phyloP scores from a whole-genome alignment of 345 rosid species.

The Brassica juncea region DNA sequence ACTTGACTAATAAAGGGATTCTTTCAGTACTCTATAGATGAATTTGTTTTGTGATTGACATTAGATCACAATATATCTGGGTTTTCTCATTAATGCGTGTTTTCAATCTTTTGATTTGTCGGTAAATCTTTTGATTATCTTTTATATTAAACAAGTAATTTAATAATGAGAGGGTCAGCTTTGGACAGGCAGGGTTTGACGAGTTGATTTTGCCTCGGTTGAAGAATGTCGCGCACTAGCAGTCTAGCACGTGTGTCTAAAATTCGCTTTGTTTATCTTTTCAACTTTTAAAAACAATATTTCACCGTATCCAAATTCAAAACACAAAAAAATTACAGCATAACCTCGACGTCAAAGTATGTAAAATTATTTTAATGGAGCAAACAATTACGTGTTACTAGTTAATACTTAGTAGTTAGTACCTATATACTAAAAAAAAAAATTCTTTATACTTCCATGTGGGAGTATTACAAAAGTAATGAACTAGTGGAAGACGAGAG shows the following conservation, averaged over 20 bases:
- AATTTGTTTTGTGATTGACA: neutral
- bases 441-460: neutral
- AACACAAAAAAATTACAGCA: neutral
- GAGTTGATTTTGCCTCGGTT: constrained; percentile 31
- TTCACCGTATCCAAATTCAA: neutral
- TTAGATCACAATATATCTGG: neutral
- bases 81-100: neutral
- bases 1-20: neutral
- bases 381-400: neutral
- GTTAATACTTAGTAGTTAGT: neutral
- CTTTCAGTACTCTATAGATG: neutral
- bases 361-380: neutral
- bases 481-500: constrained; percentile 26
- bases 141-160: neutral
- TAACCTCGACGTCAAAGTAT: neutral
- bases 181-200: constrained; percentile 35
- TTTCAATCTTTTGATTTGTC: neutral
- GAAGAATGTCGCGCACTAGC: constrained; percentile 38
- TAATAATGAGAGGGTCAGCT: constrained; percentile 17
- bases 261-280: constrained; percentile 15
- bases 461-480: neutral
- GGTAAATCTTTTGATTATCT: neutral
- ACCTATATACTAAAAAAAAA: neutral
- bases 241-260: constrained; percentile 33
- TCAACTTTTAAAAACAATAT: neutral